Percentiles rank a stretch among this genome's conserved stretches.
Evolutionary conservation across 805 yeast species (phyloP).

Genomic region (Ogataea trehaloabstinens): DNA sequence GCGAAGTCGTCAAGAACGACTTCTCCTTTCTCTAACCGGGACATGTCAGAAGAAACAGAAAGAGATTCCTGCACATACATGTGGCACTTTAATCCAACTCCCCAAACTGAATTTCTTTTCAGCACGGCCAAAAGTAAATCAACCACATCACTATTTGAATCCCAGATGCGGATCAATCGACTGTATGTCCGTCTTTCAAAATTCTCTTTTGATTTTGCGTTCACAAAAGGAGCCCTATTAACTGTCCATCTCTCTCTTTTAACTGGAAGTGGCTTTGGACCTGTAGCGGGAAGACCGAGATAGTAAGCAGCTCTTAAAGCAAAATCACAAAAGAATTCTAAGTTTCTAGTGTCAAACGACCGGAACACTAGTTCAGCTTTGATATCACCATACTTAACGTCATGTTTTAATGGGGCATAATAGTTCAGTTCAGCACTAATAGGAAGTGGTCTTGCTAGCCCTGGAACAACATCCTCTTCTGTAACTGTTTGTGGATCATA

Average conservation of each 20-base stretch:
- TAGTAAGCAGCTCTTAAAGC: conserved; percentile 88
- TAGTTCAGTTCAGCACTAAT: conserved; percentile 78
- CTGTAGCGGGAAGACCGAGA: conserved; percentile 81
- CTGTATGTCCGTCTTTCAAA: conserved; percentile 85
- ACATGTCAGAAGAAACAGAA: conserved; percentile 41
- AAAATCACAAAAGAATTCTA: conserved; percentile 80
- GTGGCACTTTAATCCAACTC: conserved; percentile 79
- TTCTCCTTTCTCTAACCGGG: conserved; percentile 23
- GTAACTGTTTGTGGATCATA: conserved; percentile 39
- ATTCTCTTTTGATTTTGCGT: conserved; percentile 92
- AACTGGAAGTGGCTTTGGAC: conserved; percentile 65
- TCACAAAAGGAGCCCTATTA: conserved; percentile 88
- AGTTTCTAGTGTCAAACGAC: conserved; percentile 65
- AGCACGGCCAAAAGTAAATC: conserved; percentile 80
- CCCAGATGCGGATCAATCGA: conserved; percentile 72
- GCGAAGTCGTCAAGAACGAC: conserved; percentile 21
- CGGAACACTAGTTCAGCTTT: conserved; percentile 77
- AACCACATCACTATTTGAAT: conserved; percentile 79
- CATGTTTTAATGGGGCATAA: conserved; percentile 73
- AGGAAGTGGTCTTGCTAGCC: conserved; percentile 64
- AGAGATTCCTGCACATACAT: conserved; percentile 55
- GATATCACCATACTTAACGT: conserved; percentile 65
- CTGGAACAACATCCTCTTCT: conserved; percentile 32
- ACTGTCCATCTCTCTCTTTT: conserved; percentile 91
- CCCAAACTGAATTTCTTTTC: conserved; percentile 72